Evolutionary conservation across 2,329 filamentous ascomycete species (phyloP).

Genomic region (Fusarium beomiforme): DNA sequence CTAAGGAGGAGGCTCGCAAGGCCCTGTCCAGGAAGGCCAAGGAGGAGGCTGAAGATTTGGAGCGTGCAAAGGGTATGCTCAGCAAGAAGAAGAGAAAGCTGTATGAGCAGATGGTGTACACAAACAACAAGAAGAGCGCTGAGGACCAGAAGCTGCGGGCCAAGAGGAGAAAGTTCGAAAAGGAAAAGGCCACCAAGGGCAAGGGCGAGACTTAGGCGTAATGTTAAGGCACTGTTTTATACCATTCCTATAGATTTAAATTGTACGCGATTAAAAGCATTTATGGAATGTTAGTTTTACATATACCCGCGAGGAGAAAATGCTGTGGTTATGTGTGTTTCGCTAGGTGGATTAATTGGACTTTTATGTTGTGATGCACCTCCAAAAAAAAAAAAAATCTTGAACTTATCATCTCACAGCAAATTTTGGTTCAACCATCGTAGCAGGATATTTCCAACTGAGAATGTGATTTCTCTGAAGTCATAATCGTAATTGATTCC

Average conservation of each 20-base stretch:
- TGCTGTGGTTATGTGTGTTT: neutral
- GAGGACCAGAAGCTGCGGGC: constrained; percentile 87
- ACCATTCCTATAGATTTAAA: constrained; percentile 45
- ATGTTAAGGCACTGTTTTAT: constrained; percentile 46
- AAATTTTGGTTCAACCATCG: neutral
- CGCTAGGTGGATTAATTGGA: constrained; percentile 16
- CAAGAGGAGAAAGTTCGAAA: constrained; percentile 93
- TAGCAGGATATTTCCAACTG: neutral
- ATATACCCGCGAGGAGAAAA: neutral
- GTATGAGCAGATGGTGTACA: constrained; percentile 97
- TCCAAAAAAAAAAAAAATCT: constrained; percentile 29
- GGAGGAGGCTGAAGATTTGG: constrained; percentile 85
- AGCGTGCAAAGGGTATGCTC: constrained; percentile 97
- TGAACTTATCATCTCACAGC: constrained; percentile 25
- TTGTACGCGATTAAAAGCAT: constrained; percentile 37
- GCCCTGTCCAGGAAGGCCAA: constrained; percentile 75
- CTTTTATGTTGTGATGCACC: neutral
- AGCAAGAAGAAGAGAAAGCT: constrained; percentile 97
- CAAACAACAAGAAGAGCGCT: constrained; percentile 90
- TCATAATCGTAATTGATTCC: neutral
- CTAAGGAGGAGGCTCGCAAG: constrained; percentile 76
- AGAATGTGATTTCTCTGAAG: neutral
- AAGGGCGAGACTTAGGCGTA: constrained; percentile 53
- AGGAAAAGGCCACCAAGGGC: constrained; percentile 59
- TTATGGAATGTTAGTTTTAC: constrained; percentile 6